Evolutionary conservation across 2,329 filamentous ascomycete species (phyloP).

Genomic region (Macrophomina tecta): DNA sequence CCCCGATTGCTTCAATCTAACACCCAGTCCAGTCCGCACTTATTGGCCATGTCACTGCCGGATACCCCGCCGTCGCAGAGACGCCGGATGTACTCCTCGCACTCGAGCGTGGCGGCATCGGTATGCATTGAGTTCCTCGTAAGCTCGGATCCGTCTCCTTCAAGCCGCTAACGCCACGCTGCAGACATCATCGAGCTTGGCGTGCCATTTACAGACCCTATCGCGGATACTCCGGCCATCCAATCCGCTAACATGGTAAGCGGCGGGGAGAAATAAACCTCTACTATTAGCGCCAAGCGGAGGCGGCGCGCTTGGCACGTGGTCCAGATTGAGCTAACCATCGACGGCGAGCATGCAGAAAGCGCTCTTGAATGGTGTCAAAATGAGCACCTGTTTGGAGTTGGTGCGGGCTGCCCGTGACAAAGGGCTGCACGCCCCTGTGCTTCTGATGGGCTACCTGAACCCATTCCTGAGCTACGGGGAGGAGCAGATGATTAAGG

Average conservation of each 20-base stretch:
- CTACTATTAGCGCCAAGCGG: conserved; percentile 33
- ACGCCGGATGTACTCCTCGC: conserved; percentile 78
- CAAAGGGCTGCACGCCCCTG: conserved; percentile 77
- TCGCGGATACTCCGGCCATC: conserved; percentile 89
- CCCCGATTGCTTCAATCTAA: background rate
- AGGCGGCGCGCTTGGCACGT: background rate
- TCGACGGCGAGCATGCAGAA: conserved; percentile 45
- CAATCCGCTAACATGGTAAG: conserved; percentile 87
- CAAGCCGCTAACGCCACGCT: background rate
- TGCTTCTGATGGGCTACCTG: conserved; percentile 98
- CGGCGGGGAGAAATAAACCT: conserved; percentile 28
- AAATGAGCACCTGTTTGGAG: conserved; percentile 75
- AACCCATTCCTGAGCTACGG: conserved; percentile 95
- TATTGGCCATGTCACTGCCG: conserved; percentile 94
- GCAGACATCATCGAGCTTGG: conserved; percentile 93
- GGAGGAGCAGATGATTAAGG: conserved; percentile 83
- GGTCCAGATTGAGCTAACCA: conserved; percentile 30
- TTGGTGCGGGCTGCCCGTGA: conserved; percentile 83
- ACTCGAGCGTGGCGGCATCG: conserved; percentile 90
- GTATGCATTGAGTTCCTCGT: conserved; percentile 55
- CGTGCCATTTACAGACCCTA: conserved; percentile 95
- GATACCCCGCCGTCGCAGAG: conserved; percentile 79
- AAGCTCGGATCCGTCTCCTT: background rate
- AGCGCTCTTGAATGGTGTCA: conserved; percentile 87
- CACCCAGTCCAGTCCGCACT: conserved; percentile 64